These are phyloP conservation scores for Mucor mucedo DNA, from an alignment of 371 early-diverging fungal genomes.

Conservation along the genomic window DNA sequence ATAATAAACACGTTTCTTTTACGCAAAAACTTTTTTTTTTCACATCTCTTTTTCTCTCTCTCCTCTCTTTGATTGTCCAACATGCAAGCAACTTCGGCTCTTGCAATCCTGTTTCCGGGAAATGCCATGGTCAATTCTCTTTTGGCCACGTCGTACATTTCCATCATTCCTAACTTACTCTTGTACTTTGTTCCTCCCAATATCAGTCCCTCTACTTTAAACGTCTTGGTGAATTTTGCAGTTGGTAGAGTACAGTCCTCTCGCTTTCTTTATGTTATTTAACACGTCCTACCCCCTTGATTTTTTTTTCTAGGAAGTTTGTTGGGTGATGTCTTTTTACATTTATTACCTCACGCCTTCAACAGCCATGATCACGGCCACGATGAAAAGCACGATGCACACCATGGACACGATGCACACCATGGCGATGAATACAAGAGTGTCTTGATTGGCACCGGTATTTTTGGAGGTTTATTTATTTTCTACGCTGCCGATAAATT, in stretches of 20 bases:
- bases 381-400: conserved; percentile 39
- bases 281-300: not conserved
- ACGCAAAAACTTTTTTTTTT: not conserved
- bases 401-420: conserved; percentile 11
- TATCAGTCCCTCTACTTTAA: conserved; percentile 71
- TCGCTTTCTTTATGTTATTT: not conserved
- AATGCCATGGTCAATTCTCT: conserved; percentile 72
- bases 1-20: not conserved
- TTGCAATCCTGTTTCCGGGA: conserved; percentile 59
- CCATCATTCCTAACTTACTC: conserved; percentile 81
- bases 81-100: conserved; percentile 12
- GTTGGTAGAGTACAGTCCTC: conserved; percentile 54
- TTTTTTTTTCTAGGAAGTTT: conserved; percentile 59
- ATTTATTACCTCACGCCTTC: conserved; percentile 83
- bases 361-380: conserved; percentile 13
- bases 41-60: not conserved
- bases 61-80: conserved; percentile 5
- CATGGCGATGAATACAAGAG: conserved; percentile 51
- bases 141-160: conserved; percentile 83
- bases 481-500: conserved; percentile 83
- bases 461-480: conserved; percentile 75
- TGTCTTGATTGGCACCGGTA: conserved; percentile 71
- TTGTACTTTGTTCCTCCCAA: conserved; percentile 83
- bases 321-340: conserved; percentile 88
- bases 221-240: conserved; percentile 82